A percentile compares a stretch with the other conserved stretches of the same genome.
Evolutionary conservation across 305 asterid species (phyloP).

Genomic region (Petunia hybrid): DNA sequence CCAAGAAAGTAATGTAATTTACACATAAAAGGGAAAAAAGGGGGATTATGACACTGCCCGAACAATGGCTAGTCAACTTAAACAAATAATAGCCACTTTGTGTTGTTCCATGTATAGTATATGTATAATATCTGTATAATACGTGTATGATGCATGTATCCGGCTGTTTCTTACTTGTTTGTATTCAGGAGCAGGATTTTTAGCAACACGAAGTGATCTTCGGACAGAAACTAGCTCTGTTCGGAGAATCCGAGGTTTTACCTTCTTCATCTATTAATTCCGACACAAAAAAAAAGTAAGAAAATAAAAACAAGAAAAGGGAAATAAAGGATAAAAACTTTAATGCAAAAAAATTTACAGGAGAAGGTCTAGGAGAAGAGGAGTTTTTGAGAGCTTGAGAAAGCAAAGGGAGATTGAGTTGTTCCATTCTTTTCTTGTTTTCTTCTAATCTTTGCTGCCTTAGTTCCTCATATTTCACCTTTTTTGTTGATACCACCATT

Average conservation of each 20-base stretch:
- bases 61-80: too few relatives aligned
- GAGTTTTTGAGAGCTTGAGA: constrained; percentile 65
- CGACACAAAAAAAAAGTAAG: neutral
- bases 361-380: constrained; percentile 75
- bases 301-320: neutral
- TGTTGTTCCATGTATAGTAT: too few relatives aligned
- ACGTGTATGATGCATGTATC: too few relatives aligned
- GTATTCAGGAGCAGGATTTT: constrained; percentile 63
- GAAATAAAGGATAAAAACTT: neutral
- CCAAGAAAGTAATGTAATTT: neutral
- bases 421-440: constrained; percentile 84
- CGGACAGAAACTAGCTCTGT: constrained; percentile 78
- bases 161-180: constrained; percentile 55
- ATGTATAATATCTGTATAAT: too few relatives aligned
- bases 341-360: constrained; percentile 44
- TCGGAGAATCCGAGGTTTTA: constrained; percentile 63
- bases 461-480: constrained; percentile 62
- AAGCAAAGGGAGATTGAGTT: constrained; percentile 85
- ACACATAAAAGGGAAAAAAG: neutral
- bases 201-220: constrained; percentile 74
- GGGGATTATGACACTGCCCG: too few relatives aligned
- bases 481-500: constrained; percentile 59
- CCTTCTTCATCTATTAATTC: constrained; percentile 60
- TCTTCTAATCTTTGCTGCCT: constrained; percentile 80
- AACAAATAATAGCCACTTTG: too few relatives aligned